Conservation (phyloP, 2,329 filamentous ascomycete species). For the Colletotrichum tabaci region DNA sequence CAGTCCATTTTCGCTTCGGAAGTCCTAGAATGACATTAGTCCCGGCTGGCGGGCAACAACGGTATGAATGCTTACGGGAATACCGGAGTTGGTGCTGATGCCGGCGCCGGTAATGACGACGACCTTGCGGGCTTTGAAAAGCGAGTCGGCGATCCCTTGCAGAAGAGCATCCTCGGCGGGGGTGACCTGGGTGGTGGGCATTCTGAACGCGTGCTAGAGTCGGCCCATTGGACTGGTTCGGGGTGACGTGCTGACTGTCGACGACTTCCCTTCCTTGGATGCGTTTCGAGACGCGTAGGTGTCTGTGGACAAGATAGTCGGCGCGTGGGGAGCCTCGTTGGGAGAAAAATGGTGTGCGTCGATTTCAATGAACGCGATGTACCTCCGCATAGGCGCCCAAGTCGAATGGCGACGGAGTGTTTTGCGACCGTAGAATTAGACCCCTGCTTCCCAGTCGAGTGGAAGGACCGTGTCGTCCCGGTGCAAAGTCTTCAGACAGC, state of each 20-base stretch:
- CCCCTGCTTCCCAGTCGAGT: slow-evolving; percentile 7
- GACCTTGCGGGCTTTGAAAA: slow-evolving; percentile 78
- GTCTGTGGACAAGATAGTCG: not conserved
- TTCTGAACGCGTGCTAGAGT: slow-evolving; percentile 51
- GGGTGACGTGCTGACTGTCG: not conserved
- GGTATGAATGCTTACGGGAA: slow-evolving; percentile 69
- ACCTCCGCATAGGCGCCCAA: not conserved
- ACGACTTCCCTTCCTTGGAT: not conserved
- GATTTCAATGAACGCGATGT: not conserved
- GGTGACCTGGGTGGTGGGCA: slow-evolving; percentile 72
- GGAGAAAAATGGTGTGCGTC: not conserved
- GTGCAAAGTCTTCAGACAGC: not conserved
- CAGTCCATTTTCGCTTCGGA: slow-evolving; percentile 79
- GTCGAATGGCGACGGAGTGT: not conserved
- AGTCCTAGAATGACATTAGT: slow-evolving; percentile 66
- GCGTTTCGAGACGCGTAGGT: slow-evolving; percentile 19
- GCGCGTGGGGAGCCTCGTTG: not conserved
- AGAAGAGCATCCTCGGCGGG: slow-evolving; percentile 67
- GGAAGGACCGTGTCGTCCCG: not conserved
- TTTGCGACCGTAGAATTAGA: slow-evolving; percentile 1
- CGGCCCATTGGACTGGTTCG: slow-evolving; percentile 39
- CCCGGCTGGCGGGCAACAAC: slow-evolving; percentile 23
- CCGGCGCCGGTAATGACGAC: slow-evolving; percentile 81
- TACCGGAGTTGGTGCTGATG: slow-evolving; percentile 83
- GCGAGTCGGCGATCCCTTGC: slow-evolving; percentile 75